Evolutionary conservation across 2,329 filamentous ascomycete species (phyloP).

Genomic region (Plectosphaerella plurivora): DNA sequence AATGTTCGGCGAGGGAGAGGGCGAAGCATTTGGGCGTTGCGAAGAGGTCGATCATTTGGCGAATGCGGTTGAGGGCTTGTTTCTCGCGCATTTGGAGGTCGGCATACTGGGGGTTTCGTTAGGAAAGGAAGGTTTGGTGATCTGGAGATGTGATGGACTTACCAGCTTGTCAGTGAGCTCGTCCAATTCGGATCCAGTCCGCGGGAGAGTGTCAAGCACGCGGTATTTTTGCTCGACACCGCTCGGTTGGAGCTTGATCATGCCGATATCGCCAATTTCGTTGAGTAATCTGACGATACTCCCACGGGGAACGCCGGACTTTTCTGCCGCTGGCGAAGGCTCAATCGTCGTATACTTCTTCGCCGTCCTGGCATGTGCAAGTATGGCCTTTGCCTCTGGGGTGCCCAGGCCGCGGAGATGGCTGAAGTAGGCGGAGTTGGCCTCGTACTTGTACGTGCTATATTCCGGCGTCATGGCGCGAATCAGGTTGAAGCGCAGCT

Average conservation of each 20-base stretch:
- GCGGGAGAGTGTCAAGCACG: conserved; percentile 41
- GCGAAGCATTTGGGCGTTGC: conserved; percentile 49
- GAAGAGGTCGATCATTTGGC: conserved; percentile 47
- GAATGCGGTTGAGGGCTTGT: conserved; percentile 46
- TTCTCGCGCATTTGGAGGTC: conserved; percentile 47
- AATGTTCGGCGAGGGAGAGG: conserved; percentile 46
- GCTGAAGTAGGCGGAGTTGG: conserved; percentile 23
- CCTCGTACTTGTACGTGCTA: conserved; percentile 47
- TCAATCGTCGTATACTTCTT: conserved; percentile 42
- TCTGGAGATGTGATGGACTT: too few species aligned
- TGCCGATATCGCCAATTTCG: conserved; percentile 42
- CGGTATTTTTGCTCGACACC: conserved; percentile 52
- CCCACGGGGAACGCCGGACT: conserved; percentile 28
- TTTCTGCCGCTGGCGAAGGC: conserved; percentile 31
- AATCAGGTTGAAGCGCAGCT: conserved; percentile 52
- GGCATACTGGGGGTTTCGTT: conserved; percentile 23
- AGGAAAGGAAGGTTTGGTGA: too few species aligned
- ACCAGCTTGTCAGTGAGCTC: conserved; percentile 37
- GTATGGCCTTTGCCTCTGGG: conserved; percentile 38
- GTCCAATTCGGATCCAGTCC: conserved; percentile 32
- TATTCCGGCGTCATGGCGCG: conserved; percentile 55
- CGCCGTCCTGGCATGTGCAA: conserved; percentile 28
- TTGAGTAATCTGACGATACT: conserved; percentile 52
- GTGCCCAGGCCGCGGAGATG: conserved; percentile 30
- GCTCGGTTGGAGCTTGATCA: conserved; percentile 45